These are phyloP conservation scores for Moniliophthora roreri DNA, from an alignment of 1,284 basidiomycete genomes.

Conservation along the genomic window DNA sequence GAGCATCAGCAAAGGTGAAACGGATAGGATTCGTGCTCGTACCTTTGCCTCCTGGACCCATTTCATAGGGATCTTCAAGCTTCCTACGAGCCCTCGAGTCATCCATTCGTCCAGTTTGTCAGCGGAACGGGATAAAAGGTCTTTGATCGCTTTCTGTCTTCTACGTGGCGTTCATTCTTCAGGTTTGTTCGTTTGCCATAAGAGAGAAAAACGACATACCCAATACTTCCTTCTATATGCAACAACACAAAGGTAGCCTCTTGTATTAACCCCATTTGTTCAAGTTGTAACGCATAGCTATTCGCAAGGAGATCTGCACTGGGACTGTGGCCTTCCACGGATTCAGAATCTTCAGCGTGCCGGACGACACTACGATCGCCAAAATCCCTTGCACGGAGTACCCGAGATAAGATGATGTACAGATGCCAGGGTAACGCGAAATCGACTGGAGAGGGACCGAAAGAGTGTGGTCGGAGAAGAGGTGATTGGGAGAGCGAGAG, in stretches of 20 bases:
- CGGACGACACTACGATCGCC: conserved; percentile 69
- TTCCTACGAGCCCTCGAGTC: conserved; percentile 71
- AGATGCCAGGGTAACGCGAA: conserved; percentile 92
- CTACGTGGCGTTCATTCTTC: conserved; percentile 32
- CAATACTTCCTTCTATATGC: conserved; percentile 78
- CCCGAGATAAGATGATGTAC: conserved; percentile 84
- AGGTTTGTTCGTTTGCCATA: neutral
- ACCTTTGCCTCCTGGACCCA: conserved; percentile 94
- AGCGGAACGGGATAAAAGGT: conserved; percentile 78
- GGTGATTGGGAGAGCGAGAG: conserved; percentile 55
- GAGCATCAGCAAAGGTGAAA: conserved; percentile 10
- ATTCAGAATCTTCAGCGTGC: conserved; percentile 35
- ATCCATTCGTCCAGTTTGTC: conserved; percentile 68
- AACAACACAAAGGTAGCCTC: conserved; percentile 90
- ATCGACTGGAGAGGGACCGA: conserved; percentile 76
- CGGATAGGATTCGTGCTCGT: conserved; percentile 12
- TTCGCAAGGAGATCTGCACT: conserved; percentile 83
- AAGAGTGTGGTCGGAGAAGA: conserved; percentile 68
- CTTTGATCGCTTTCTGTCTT: conserved; percentile 79
- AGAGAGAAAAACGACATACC: conserved; percentile 49
- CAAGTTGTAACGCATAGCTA: conserved; percentile 87
- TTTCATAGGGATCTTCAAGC: conserved; percentile 74
- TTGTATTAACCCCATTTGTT: conserved; percentile 78
- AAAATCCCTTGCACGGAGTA: conserved; percentile 83
- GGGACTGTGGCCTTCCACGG: conserved; percentile 71